Percentiles rank a stretch among this genome's conserved stretches.
Conservation (phyloP, 169 alveolate species). For the Cystoisospora suis region DNA sequence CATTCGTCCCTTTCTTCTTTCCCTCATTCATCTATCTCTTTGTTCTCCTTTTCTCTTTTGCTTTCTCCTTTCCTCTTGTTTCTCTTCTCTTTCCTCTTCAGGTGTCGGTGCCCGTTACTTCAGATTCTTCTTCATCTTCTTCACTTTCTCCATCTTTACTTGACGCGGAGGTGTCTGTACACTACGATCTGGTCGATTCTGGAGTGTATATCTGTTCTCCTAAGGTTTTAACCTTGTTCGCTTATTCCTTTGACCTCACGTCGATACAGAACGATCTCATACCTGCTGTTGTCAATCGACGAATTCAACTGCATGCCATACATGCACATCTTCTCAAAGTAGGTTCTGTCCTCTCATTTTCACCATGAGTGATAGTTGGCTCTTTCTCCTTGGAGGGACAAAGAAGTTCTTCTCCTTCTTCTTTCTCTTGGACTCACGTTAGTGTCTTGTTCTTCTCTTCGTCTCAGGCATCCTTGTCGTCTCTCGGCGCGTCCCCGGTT, state of each 20-base stretch:
- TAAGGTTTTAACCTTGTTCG: neutral
- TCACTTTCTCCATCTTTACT: neutral
- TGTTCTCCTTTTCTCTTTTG: neutral
- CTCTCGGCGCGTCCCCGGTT: neutral
- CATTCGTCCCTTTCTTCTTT: neutral
- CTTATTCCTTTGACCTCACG: constrained; percentile 10
- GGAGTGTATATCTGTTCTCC: constrained; percentile 27
- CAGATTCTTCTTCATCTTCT: neutral
- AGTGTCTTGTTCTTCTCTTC: too few species aligned
- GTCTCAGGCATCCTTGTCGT: neutral
- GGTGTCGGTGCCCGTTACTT: neutral
- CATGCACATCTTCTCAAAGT: neutral
- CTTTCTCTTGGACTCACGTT: too few species aligned
- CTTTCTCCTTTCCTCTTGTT: neutral
- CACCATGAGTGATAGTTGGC: neutral
- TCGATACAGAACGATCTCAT: neutral
- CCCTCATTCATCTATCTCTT: neutral
- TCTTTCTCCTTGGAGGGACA: neutral
- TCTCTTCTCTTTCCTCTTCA: too few species aligned
- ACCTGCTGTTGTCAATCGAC: neutral
- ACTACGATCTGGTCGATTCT: neutral
- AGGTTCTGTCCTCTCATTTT: neutral
- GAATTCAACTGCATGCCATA: neutral
- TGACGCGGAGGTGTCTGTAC: neutral
- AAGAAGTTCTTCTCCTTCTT: neutral